Evolutionary conservation across 2,329 filamentous ascomycete species (phyloP).

Genomic region (Neurospora sp.): DNA sequence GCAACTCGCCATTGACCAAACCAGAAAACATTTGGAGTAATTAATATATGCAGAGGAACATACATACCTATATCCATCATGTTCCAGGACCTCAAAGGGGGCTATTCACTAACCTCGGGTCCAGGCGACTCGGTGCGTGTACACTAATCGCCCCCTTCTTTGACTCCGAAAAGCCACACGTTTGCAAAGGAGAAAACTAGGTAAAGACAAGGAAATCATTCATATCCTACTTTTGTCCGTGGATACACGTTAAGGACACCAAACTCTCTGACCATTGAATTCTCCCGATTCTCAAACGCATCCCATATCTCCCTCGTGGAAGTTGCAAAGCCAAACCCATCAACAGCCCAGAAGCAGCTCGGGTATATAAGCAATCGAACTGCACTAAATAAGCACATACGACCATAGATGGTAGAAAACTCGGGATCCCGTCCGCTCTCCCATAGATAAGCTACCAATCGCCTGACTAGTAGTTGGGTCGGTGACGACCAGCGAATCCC

Average conservation of each 20-base stretch:
- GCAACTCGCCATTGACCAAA: background rate
- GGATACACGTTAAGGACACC: background rate
- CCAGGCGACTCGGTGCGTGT: no score
- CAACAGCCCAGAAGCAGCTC: background rate
- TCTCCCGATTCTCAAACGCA: background rate
- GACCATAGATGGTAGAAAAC: background rate
- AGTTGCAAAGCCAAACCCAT: background rate
- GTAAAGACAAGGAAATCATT: background rate
- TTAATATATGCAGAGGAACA: no score
- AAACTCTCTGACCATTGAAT: background rate
- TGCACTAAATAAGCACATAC: background rate
- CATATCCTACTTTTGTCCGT: background rate
- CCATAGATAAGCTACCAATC: no score
- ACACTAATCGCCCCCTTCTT: background rate
- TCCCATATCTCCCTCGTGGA: background rate
- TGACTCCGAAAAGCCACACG: background rate
- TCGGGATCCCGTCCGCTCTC: background rate
- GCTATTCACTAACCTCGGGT: no score
- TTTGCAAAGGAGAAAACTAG: background rate
- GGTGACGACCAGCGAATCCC: no score
- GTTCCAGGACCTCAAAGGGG: no score
- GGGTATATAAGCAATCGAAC: background rate
- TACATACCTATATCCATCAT: no score
- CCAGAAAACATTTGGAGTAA: no score
- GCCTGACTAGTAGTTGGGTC: no score